Evolutionary conservation across 1,284 basidiomycete genomes (phyloP), one percentile per base, ranked within the genome.

Genomic region (Cutaneotrichosporon sp.): DNA sequence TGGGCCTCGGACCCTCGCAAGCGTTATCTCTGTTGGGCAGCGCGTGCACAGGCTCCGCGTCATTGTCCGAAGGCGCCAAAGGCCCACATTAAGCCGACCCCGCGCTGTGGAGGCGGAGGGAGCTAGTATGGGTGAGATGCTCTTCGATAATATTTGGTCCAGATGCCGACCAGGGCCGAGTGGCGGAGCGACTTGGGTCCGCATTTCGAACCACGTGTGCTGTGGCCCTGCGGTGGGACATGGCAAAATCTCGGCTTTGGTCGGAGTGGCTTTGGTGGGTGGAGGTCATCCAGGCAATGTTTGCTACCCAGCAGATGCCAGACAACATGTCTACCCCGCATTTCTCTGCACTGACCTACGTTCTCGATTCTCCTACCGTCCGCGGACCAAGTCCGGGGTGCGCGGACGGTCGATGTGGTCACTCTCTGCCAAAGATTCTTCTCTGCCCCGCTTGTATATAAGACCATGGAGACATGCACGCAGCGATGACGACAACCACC

Each of bases 221-320:
- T 10, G 46, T 16, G 13, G 29, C 25, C 25, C 13, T 31, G 27
- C 2, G n/a, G 50, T 33, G 18, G n/a, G n/a, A n/a, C n/a, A n/a
- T n/a, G n/a, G n/a, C n/a, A n/a, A n/a, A n/a, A n/a, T n/a, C n/a
- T 52, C 51, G 51, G 51, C 51, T 52, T 52, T 52, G 51, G 20
- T 52, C 51, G 51, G 51, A 50, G 25, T 29, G 46, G 22, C 46
- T n/a, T n/a, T n/a, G n/a, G n/a, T n/a, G n/a, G 46, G 46, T 47
- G 46, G 27, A 50, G 25, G 25, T 27, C 16, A 4, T 50, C 27
- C 18, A 50, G 8, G 6, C 10, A 45, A 8, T 22, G 20, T 22
- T n/a, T n/a, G n/a, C n/a, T n/a, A n/a, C n/a, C n/a, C n/a, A n/a
- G n/a, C n/a, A n/a, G 16, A 27, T 22, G 24, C 7, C 6, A 6